Conservation (phyloP, 2,329 filamentous ascomycete genomes). For the Pseudophaeomoniella oleicola region DNA sequence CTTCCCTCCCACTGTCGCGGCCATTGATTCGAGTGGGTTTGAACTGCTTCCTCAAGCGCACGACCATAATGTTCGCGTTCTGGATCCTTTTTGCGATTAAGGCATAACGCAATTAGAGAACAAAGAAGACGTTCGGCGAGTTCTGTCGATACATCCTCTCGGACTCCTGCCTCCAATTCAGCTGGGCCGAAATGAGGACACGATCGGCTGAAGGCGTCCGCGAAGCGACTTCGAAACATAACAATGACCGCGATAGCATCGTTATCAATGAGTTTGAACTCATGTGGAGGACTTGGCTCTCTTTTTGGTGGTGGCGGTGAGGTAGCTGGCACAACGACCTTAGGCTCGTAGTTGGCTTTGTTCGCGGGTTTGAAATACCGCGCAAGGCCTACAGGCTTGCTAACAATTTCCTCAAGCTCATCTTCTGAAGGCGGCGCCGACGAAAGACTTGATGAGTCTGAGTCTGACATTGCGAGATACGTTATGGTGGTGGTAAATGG, state of each 20-base stretch:
- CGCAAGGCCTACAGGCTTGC: conserved; percentile 25
- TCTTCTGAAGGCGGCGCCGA: conserved; percentile 46
- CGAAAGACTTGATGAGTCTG: conserved; percentile 43
- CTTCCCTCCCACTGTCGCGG: conserved; percentile 65
- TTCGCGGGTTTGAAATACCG: conserved; percentile 31
- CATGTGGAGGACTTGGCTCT: conserved; percentile 76
- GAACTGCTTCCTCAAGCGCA: conserved; percentile 84
- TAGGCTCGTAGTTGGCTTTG: conserved; percentile 26
- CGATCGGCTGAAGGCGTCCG: conserved; percentile 75
- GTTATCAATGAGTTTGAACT: conserved; percentile 81
- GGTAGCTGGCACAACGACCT: conserved; percentile 28
- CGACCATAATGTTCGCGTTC: conserved; percentile 94
- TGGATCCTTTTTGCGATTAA: conserved; percentile 97
- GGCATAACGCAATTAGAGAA: conserved; percentile 68
- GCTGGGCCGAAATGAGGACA: conserved; percentile 84
- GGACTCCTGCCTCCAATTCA: conserved; percentile 79
- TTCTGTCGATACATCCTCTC: conserved; percentile 63
- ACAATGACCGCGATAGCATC: conserved; percentile 89
- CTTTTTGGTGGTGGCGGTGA: conserved; percentile 61
- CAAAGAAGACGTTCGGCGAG: conserved; percentile 81
- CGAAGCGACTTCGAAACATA: conserved; percentile 92
- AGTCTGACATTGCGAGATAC: conserved; percentile 33
- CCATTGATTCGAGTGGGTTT: conserved; percentile 79
- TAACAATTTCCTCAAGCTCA: conserved; percentile 28
- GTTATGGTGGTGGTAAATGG: background rate